Base-by-base conservation (phyloP, 2,329 filamentous ascomycete species). In the Truncatella angustata region DNA sequence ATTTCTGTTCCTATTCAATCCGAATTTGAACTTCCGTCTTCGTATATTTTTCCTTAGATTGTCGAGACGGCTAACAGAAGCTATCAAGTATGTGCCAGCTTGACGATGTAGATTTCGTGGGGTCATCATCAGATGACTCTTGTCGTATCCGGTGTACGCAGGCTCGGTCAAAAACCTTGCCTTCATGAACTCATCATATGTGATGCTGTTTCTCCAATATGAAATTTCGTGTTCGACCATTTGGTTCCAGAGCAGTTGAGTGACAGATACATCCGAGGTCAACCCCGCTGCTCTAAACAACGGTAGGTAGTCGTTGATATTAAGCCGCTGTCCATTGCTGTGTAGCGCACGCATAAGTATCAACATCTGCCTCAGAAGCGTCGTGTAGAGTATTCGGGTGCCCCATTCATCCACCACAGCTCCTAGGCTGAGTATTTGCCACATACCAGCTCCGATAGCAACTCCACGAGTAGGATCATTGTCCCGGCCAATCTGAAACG, bases 281-380 rank as follows among this genome's bases (percentile, higher is more conserved):
- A 77, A 74, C 4, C 75, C 79, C 3, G 78, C 77, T 50, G 70
- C 76, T 16, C 78, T 69, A 30, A 82, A 56, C 12, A 78, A 64
- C 2, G 72, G 62, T 24, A 71, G 63, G 49, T 74, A 79, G 63
- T 81, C 79, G 5, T 70, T 63, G 0, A 67, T 45, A 1, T 65
- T 59, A 3, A 78, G 60, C 5, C 54, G 32, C 3, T 59, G 54
- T 1, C 61, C 66, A 1, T 59, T 55, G 3, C 55, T 51, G 5
- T 57, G 46, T 18, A 78, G 68, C 2, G 70, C 61, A 2, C 58
- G 53, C 42, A 70, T 58, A 1, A 80, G 57, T 1, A 52, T 49
- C n/a, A 67, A 54, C 50, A 77, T 56, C 9, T 66, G 64, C 1
- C 57, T 47, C 10, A 79, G 60, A 7, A 79, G 59, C 4, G 52